Evolutionary conservation across 2,329 filamentous ascomycete species (phyloP).

Genomic region (Paraconiothyrium sp.): DNA sequence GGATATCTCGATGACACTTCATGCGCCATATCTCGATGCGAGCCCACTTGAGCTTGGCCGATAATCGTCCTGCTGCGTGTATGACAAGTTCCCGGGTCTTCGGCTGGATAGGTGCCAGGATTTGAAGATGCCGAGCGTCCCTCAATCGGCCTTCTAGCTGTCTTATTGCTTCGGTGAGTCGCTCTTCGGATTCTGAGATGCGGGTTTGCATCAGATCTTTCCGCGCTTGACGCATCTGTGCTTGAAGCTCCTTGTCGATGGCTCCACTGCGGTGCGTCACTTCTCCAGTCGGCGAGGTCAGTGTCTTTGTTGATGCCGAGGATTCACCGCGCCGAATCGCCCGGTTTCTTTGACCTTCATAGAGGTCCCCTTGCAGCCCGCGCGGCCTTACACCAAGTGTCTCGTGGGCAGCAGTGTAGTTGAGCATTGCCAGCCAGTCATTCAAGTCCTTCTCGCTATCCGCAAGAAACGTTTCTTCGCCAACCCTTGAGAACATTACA

Average conservation of each 20-base stretch:
- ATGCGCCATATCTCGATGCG: conserved; percentile 92
- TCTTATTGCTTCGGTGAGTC: conserved; percentile 75
- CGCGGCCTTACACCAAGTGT: conserved; percentile 91
- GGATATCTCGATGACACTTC: conserved; percentile 88
- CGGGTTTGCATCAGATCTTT: conserved; percentile 84
- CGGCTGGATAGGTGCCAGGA: conserved; percentile 89
- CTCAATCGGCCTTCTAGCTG: conserved; percentile 84
- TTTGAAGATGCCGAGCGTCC: conserved; percentile 88
- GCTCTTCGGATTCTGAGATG: conserved; percentile 83
- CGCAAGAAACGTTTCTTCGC: conserved; percentile 90
- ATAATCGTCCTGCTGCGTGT: conserved; percentile 82
- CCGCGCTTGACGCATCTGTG: conserved; percentile 84
- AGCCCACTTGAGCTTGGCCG: conserved; percentile 92
- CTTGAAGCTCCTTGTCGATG: conserved; percentile 82
- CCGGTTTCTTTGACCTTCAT: conserved; percentile 80
- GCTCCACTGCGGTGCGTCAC: conserved; percentile 76
- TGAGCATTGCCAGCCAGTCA: conserved; percentile 95
- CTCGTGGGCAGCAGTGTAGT: conserved; percentile 93
- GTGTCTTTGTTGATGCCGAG: conserved; percentile 62
- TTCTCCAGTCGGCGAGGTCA: conserved; percentile 77
- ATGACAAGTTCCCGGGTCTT: conserved; percentile 88
- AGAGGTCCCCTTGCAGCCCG: conserved; percentile 83
- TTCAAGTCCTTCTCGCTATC: conserved; percentile 93
- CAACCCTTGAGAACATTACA: conserved; percentile 80
- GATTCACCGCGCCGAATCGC: conserved; percentile 77